These are phyloP conservation scores for Cicer chorassanicum DNA, from an alignment of 306 rosid genomes.

Conservation along the genomic window DNA sequence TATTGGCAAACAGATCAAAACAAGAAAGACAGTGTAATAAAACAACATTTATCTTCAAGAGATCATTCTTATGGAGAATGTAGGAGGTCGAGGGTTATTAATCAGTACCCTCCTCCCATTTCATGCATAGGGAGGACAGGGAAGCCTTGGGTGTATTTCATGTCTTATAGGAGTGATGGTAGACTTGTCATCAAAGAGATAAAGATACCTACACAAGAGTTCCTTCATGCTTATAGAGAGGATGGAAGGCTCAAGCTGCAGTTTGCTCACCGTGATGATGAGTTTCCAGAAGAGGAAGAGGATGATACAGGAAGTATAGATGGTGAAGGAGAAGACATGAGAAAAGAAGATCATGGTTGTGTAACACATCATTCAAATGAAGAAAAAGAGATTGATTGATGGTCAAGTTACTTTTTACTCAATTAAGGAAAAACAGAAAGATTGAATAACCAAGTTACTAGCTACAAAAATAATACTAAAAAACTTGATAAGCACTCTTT, in stretches of 20 bases:
- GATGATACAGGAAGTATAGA: constrained; percentile 12
- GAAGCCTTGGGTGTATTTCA: constrained; percentile 78
- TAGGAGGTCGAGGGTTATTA: constrained; percentile 52
- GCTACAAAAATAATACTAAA: neutral
- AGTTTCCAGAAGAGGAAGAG: constrained; percentile 45
- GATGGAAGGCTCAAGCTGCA: constrained; percentile 84
- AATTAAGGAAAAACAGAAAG: constrained; percentile 35
- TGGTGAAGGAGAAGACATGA: constrained; percentile 35
- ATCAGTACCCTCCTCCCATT: constrained; percentile 87
- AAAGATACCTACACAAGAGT: constrained; percentile 71
- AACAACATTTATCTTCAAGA: constrained; percentile 29
- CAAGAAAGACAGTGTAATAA: constrained; percentile 37
- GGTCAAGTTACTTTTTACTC: constrained; percentile 7
- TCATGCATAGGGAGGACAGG: constrained; percentile 77
- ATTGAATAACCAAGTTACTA: neutral
- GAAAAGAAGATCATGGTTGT: constrained; percentile 30
- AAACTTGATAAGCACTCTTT: neutral
- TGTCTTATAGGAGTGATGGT: constrained; percentile 72
- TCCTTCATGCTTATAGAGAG: constrained; percentile 79
- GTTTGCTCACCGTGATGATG: constrained; percentile 63
- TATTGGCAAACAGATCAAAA: constrained; percentile 32
- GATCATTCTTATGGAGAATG: constrained; percentile 46
- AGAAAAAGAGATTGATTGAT: constrained; percentile 37
- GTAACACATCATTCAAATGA: constrained; percentile 39
- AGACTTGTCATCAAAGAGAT: constrained; percentile 83